A percentile compares a stretch with the other conserved stretches of the same genome.
Evolutionary conservation across 441 rosid species (phyloP).

Genomic region (Viola pubescens): DNA sequence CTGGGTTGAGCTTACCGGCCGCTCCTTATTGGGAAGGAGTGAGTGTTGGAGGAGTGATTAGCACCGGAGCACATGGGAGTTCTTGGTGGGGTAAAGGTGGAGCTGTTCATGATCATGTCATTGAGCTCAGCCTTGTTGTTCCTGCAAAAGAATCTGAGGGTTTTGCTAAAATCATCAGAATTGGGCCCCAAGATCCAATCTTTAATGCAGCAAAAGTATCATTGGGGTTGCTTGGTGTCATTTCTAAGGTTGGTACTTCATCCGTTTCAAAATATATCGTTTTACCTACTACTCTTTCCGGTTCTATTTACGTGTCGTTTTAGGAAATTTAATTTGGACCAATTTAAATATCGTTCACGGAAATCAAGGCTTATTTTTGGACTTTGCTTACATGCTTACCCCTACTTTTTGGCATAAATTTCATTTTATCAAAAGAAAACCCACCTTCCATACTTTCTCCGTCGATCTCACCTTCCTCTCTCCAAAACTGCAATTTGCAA

Average conservation of each 20-base stretch:
- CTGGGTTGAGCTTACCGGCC: conserved; percentile 55
- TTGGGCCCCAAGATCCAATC: conserved; percentile 44
- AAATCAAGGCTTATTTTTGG: too few relatives aligned
- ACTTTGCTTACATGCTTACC: too few relatives aligned
- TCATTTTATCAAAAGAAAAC: too few relatives aligned
- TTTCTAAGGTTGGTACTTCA: conserved; percentile 56
- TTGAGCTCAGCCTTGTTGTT: conserved; percentile 53
- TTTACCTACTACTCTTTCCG: too few relatives aligned
- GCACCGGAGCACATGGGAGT: conserved; percentile 86
- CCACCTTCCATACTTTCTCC: too few relatives aligned
- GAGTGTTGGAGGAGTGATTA: conserved; percentile 66
- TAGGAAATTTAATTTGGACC: too few relatives aligned
- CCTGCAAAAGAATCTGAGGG: conserved; percentile 50
- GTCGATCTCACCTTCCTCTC: too few relatives aligned
- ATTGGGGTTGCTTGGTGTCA: conserved; percentile 61
- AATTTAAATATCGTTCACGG: too few relatives aligned
- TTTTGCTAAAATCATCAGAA: conserved; percentile 45
- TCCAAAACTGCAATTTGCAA: too few relatives aligned
- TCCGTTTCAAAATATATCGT: too few relatives aligned
- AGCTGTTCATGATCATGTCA: conserved; percentile 76
- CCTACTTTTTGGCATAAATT: too few relatives aligned
- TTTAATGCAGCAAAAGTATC: conserved; percentile 70
- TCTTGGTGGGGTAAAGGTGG: conserved; percentile 92
- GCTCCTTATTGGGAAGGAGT: conserved; percentile 94
- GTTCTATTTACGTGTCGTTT: too few relatives aligned